A percentile compares a stretch with the other conserved stretches of the same genome.
Conservation (phyloP, 176 grass and related monocot species). For the Tillandsia leiboldiana region DNA sequence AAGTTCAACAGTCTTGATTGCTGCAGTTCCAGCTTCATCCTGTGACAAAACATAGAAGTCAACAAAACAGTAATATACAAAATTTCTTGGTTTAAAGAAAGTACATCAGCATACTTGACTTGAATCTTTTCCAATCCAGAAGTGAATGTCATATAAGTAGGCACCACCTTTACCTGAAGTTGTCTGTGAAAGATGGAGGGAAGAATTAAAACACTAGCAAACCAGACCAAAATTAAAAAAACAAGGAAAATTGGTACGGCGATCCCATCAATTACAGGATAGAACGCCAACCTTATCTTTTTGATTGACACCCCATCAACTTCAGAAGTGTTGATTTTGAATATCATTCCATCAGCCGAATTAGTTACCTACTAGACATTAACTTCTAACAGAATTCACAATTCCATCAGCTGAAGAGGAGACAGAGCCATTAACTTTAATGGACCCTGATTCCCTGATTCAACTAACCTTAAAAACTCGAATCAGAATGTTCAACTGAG, state of each 20-base stretch:
- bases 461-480: too few species aligned
- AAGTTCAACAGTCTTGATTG: conserved; percentile 92
- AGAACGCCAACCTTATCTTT: too few species aligned
- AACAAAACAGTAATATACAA: background rate
- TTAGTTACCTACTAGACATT: too few species aligned
- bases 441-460: too few species aligned
- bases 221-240: background rate
- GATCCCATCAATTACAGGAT: too few species aligned
- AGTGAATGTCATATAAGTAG: conserved; percentile 42
- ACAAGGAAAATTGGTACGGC: background rate
- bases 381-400: too few species aligned
- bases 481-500: too few species aligned
- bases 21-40: conserved; percentile 97
- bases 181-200: conserved; percentile 21
- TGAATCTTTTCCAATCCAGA: conserved; percentile 48
- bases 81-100: background rate
- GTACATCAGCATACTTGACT: conserved; percentile 25
- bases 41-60: conserved; percentile 20
- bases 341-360: too few species aligned
- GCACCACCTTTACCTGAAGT: conserved; percentile 30
- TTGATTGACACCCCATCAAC: too few species aligned
- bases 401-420: too few species aligned
- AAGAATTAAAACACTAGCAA: background rate
- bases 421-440: too few species aligned
- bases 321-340: too few species aligned